These are phyloP conservation scores for Mrakia gelida DNA, from an alignment of 768 basidiomycete species.

Conservation along the genomic window DNA sequence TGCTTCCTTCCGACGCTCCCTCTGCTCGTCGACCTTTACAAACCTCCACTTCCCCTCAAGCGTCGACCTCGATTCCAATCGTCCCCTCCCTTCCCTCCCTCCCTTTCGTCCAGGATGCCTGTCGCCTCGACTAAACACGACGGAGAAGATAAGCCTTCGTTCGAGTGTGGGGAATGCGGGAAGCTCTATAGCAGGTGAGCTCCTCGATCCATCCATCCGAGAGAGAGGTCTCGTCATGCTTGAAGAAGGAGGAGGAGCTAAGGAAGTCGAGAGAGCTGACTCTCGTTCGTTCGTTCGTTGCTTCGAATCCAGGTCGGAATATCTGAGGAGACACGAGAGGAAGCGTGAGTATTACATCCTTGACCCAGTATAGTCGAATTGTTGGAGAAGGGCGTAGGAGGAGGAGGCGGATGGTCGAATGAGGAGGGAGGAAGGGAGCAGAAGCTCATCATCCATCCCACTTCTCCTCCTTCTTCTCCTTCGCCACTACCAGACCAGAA, in stretches of 20 bases:
- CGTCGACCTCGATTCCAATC: not conserved
- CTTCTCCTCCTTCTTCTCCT: not conserved
- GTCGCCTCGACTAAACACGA: not conserved
- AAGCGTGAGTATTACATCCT: conserved; percentile 29
- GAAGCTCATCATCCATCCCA: not conserved
- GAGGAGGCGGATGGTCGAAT: too few relatives aligned
- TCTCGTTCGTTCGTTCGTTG: not conserved
- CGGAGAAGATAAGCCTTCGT: conserved; percentile 12
- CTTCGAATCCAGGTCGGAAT: conserved; percentile 2
- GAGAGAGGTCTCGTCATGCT: not conserved
- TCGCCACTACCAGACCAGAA: conserved; percentile 8
- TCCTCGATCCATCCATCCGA: not conserved
- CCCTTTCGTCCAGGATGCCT: not conserved
- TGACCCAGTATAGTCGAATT: too few relatives aligned
- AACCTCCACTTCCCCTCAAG: not conserved
- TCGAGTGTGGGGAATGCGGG: conserved; percentile 6
- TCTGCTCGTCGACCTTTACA: too few relatives aligned
- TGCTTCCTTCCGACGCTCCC: too few relatives aligned
- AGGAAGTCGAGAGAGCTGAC: not conserved
- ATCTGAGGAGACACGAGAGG: conserved; percentile 21
- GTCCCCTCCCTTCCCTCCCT: not conserved
- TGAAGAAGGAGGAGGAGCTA: not conserved
- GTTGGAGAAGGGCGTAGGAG: not conserved
- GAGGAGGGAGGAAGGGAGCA: not conserved
- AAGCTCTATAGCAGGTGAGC: conserved; percentile 17